Base-by-base conservation (phyloP, 1,284 basidiomycete genomes). In the Puccinia horiana region DNA sequence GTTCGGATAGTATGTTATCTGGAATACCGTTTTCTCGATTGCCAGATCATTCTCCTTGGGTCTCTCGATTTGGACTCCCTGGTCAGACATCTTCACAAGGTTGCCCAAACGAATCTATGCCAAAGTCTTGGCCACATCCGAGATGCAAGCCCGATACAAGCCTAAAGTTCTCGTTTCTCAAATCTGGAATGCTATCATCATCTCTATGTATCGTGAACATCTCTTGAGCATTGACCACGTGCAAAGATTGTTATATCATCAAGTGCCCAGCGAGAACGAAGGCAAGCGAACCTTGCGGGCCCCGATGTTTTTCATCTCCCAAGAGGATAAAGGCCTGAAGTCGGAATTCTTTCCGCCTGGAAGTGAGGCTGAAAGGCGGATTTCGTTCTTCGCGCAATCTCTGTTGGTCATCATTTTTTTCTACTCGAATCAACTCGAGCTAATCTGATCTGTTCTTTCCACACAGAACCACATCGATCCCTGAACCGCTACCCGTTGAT, bases 171-270 rank as follows among this genome's bases (percentile, higher is more conserved):
- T 98, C 49, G 95, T 98, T 49, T 96, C 94, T 32, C 95, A 98
- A 88, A 94, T 97, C 83, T 97, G 95, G 95, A 98, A 98, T 87
- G 95, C 95, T 54, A 92, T 98, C 88, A 96, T 98, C 88, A 97
- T 98, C 84, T 97, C 95, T n/a, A 98, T 98, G 95, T 98, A 97
- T 88, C 92, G 95, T 85, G 95, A 97, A 87, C 95, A 97, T 87
- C 87, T 97, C n/a, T 89, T 97, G 56, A 78, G 75, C 37, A 81
- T 81, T 23, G 80, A 81, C 44, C 80, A 81, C 26, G 80, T 81
- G 9, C 80, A 81, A 56, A 56, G 80, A 47, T 44, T 81, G 32
- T 47, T 73, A 20, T 97, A 98, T 86, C 96, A 97, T 87, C 95
- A 97, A 87, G 93, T 97, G 49, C 93, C 95, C 83, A 92, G 92